Conservation (phyloP, 352 stramenopile species). For the Blastocystis sp. region DNA sequence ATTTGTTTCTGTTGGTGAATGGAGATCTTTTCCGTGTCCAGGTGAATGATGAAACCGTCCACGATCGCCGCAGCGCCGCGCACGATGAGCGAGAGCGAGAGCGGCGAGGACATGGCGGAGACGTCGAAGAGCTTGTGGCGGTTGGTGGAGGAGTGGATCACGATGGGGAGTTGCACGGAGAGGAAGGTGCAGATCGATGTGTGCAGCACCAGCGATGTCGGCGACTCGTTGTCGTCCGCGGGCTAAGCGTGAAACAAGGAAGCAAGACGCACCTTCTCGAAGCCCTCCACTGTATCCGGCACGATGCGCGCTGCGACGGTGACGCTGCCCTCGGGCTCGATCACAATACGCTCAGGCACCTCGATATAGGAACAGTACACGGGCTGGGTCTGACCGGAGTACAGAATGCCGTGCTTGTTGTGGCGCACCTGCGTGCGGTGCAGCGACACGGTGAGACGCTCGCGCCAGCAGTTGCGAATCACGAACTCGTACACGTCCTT, state of each 20-base stretch:
- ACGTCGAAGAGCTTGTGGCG: not conserved
- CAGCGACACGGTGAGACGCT: constrained; percentile 20
- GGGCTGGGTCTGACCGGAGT: not conserved
- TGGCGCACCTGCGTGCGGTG: not conserved
- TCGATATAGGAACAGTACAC: constrained; percentile 24
- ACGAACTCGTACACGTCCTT: constrained; percentile 10
- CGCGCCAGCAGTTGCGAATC: constrained; percentile 46
- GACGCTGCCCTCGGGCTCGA: constrained; percentile 35
- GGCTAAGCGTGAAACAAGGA: not conserved
- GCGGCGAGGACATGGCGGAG: not conserved
- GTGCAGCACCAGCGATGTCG: constrained; percentile 8
- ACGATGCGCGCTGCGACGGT: not conserved
- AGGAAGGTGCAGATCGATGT: not conserved
- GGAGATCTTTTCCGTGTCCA: constrained; percentile 27
- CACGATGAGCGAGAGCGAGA: constrained; percentile 49
- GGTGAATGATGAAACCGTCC: constrained; percentile 33
- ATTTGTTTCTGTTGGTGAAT: constrained; percentile 30
- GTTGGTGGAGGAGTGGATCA: constrained; percentile 44
- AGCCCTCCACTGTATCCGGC: not conserved
- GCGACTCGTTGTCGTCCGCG: not conserved
- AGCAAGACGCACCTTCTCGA: not conserved
- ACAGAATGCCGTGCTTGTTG: constrained; percentile 16
- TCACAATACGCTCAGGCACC: constrained; percentile 36
- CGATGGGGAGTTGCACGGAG: constrained; percentile 4
- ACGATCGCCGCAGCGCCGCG: constrained; percentile 44